A percentile compares a stretch with the other conserved stretches of the same genome.
Evolutionary conservation across 2,329 filamentous ascomycete species (phyloP).

Genomic region (Phyllosticta capitalensis): DNA sequence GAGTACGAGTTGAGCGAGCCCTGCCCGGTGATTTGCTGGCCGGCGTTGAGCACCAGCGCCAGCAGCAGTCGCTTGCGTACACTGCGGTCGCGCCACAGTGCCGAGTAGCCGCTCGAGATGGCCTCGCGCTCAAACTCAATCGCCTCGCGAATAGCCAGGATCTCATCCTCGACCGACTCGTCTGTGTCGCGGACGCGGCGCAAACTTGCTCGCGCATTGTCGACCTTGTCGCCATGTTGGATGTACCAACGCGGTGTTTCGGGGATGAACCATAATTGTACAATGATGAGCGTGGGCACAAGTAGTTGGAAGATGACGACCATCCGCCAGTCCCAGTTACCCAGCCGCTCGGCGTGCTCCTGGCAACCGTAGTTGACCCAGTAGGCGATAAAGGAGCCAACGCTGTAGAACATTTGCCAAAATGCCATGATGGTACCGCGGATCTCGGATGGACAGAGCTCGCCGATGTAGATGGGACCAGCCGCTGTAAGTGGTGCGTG

Average conservation of each 20-base stretch:
- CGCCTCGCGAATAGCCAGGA: conserved; percentile 55
- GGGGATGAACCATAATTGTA: conserved; percentile 51
- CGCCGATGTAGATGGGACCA: conserved; percentile 62
- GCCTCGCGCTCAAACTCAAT: conserved; percentile 64
- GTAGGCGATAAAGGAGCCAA: conserved; percentile 56
- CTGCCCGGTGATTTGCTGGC: conserved; percentile 64
- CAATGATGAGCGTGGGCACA: conserved; percentile 53
- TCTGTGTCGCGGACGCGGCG: conserved; percentile 53
- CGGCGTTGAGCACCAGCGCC: conserved; percentile 58
- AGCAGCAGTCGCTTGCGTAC: conserved; percentile 57
- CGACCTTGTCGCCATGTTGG: conserved; percentile 49
- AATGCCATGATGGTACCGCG: conserved; percentile 60
- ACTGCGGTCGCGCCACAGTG: conserved; percentile 61
- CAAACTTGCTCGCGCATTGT: conserved; percentile 50
- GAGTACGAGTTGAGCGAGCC: conserved; percentile 65
- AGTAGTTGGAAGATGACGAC: conserved; percentile 64
- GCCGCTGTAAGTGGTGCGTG: conserved; percentile 36
- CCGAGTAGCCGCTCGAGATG: conserved; percentile 52
- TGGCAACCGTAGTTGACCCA: conserved; percentile 57
- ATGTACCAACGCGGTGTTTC: conserved; percentile 37
- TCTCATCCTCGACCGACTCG: conserved; percentile 57
- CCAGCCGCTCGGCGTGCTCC: conserved; percentile 45
- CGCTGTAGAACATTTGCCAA: conserved; percentile 60
- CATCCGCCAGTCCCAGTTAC: conserved; percentile 66
- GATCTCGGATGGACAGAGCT: conserved; percentile 55